Conservation (phyloP, 163 green algal genomes). For the Prototheca wickerhamii region DNA sequence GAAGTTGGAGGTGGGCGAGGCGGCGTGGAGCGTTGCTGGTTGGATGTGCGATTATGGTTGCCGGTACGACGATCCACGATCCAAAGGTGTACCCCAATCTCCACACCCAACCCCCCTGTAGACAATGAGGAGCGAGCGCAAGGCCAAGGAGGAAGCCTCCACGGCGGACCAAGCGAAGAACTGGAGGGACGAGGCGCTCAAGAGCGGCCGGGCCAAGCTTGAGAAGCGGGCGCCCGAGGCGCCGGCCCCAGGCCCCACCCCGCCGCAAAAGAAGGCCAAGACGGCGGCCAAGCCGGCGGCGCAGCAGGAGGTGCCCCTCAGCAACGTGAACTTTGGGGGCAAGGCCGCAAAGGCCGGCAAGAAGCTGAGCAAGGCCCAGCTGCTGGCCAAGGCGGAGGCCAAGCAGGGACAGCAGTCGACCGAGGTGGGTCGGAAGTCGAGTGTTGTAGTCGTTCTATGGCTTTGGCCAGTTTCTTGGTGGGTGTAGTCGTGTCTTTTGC, state of each 20-base stretch:
- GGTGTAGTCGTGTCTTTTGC: background rate
- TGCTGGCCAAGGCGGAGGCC: slow-evolving; percentile 49
- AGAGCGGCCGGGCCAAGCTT: background rate
- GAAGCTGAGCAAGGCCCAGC: slow-evolving; percentile 43
- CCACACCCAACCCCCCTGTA: slow-evolving; percentile 10
- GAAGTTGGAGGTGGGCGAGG: slow-evolving; percentile 26
- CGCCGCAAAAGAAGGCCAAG: slow-evolving; percentile 2
- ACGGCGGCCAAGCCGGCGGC: slow-evolving; percentile 16
- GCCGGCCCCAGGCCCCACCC: no score
- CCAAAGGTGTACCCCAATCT: background rate
- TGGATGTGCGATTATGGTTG: background rate
- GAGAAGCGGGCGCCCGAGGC: background rate
- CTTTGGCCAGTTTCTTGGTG: background rate
- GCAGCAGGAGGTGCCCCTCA: slow-evolving; percentile 22
- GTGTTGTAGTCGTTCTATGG: background rate
- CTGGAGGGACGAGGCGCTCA: slow-evolving; percentile 46
- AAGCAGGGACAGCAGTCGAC: slow-evolving; percentile 14
- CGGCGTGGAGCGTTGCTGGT: background rate
- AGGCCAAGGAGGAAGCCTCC: slow-evolving; percentile 30
- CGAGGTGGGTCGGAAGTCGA: background rate
- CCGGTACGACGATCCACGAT: no score
- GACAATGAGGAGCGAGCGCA: slow-evolving; percentile 32
- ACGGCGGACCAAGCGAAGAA: slow-evolving; percentile 40
- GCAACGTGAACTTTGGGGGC: slow-evolving; percentile 32
- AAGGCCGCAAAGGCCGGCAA: slow-evolving; percentile 10